These are phyloP conservation scores for Pestalotiopsis sp. DNA, from an alignment of 2,329 filamentous ascomycete species.

Conservation along the genomic window DNA sequence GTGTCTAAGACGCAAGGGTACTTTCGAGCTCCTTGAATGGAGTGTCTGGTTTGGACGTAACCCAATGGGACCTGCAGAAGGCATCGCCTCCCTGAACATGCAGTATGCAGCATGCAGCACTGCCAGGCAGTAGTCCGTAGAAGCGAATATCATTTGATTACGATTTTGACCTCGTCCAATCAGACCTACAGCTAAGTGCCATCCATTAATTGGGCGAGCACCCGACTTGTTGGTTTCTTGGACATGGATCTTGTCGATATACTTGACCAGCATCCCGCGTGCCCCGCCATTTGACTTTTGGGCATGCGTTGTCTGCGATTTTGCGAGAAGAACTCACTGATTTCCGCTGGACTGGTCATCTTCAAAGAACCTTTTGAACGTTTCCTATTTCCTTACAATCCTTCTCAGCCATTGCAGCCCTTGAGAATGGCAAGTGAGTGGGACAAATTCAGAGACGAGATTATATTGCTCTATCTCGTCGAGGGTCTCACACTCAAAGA, in stretches of 20 bases:
- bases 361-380: too few relatives aligned
- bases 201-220: neutral
- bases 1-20: too few relatives aligned
- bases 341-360: too few relatives aligned
- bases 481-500: neutral
- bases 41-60: neutral
- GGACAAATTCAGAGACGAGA: neutral
- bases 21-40: neutral
- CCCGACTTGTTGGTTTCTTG: neutral
- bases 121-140: too few relatives aligned
- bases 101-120: too few relatives aligned
- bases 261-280: neutral
- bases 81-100: too few relatives aligned
- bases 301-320: neutral
- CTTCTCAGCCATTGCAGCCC: too few relatives aligned
- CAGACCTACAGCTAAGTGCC: neutral
- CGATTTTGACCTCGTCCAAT: neutral
- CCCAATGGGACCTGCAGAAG: neutral
- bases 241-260: neutral
- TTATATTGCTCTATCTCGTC: neutral
- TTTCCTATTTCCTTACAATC: too few relatives aligned
- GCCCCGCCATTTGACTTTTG: neutral
- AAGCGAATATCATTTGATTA: neutral
- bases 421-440: neutral
- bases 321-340: too few relatives aligned